phyloP scores from a whole-genome alignment of 2,329 filamentous ascomycete genomes.

The Aspergillus carbonarius region DNA sequence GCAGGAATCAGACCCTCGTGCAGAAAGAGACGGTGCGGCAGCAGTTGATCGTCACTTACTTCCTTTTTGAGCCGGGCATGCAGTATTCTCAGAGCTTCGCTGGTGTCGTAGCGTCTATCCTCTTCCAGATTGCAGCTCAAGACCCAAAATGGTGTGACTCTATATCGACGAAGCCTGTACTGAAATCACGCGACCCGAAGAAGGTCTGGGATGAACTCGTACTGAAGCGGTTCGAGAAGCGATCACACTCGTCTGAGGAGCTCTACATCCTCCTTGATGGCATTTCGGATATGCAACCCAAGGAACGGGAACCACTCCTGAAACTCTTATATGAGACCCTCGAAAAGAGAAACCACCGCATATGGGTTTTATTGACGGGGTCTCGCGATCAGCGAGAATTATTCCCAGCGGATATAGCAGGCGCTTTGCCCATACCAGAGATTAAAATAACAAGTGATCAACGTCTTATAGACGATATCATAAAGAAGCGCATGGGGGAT shows the following conservation, averaged over 20 bases:
- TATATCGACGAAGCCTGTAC: neutral
- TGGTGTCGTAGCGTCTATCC: neutral
- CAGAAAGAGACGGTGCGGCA: neutral
- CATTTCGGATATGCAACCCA: neutral
- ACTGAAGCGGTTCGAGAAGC: neutral
- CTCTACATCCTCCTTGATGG: neutral
- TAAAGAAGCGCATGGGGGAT: neutral
- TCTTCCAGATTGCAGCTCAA: neutral
- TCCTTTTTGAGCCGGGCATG: neutral
- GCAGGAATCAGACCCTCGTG: neutral
- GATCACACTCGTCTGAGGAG: neutral
- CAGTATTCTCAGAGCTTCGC: neutral
- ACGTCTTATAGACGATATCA: neutral
- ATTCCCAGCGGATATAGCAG: neutral
- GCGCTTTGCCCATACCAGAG: neutral
- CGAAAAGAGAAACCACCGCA: neutral
- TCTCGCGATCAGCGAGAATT: neutral
- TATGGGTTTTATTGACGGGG: neutral
- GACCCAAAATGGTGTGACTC: neutral
- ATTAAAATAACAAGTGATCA: neutral
- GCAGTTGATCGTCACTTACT: neutral
- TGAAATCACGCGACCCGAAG: neutral
- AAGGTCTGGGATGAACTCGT: neutral
- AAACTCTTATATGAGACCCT: neutral
- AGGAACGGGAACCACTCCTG: neutral